Evolutionary conservation across 2,329 filamentous ascomycete genomes (phyloP).

Genomic region (Lizonia empirigonia): DNA sequence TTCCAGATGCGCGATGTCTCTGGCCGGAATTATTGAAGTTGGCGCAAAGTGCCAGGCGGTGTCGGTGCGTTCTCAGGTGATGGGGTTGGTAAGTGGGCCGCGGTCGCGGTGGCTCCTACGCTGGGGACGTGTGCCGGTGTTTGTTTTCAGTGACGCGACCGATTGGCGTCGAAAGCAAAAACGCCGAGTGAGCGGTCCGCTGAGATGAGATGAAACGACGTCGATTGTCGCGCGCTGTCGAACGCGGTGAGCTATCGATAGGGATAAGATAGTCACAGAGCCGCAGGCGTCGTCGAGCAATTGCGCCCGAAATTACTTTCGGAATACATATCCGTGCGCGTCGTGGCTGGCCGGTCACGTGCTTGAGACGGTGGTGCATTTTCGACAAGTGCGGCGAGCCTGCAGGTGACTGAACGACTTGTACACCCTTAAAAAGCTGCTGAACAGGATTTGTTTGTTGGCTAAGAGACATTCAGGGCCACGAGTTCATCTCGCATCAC

Average conservation of each 20-base stretch:
- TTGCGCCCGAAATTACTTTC: conserved; percentile 17
- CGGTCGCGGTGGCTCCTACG: conserved; percentile 10
- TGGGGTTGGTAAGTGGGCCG: conserved; percentile 21
- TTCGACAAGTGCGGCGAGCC: conserved; percentile 11
- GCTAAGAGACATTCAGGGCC: not conserved
- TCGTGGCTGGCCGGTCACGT: conserved; percentile 14
- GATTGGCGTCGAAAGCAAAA: conserved; percentile 12
- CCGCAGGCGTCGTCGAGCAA: conserved; percentile 11
- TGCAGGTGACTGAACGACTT: not conserved
- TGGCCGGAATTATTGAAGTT: conserved; percentile 8
- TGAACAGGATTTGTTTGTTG: not conserved
- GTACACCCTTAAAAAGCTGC: no score
- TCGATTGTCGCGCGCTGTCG: conserved; percentile 12
- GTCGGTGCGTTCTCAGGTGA: conserved; percentile 19
- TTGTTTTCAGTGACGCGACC: conserved; percentile 22
- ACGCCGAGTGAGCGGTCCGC: not conserved
- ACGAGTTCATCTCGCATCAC: not conserved
- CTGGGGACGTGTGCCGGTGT: conserved; percentile 14
- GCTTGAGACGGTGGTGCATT: conserved; percentile 11
- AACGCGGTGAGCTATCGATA: conserved; percentile 21
- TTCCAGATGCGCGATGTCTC: conserved; percentile 7
- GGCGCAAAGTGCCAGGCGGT: conserved; percentile 17
- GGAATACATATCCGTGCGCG: conserved; percentile 19
- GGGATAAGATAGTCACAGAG: conserved; percentile 15
- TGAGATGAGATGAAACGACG: conserved; percentile 11